Evolutionary conservation across 2,329 filamentous ascomycete genomes (phyloP).

Genomic region (Fusarium paranaense): DNA sequence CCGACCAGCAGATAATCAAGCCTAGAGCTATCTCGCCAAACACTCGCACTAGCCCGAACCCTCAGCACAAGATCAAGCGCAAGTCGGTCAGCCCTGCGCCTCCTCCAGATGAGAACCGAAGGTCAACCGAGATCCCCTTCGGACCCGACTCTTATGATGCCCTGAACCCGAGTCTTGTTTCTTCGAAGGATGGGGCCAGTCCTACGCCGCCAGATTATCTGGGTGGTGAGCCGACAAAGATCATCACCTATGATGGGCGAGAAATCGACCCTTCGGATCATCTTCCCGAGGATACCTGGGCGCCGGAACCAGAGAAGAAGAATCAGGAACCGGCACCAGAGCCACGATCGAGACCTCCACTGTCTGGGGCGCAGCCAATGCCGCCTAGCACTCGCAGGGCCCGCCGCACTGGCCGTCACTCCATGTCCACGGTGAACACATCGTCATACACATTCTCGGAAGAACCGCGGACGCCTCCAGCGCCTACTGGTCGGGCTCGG

Average conservation of each 20-base stretch:
- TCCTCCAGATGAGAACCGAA: slow-evolving; percentile 59
- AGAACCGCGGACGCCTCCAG: slow-evolving; percentile 48
- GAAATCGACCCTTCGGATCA: slow-evolving; percentile 86
- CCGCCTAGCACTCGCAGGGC: slow-evolving; percentile 63
- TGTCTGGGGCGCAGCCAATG: slow-evolving; percentile 65
- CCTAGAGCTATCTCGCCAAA: slow-evolving; percentile 54
- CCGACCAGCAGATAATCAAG: slow-evolving; percentile 41
- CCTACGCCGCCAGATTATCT: slow-evolving; percentile 50
- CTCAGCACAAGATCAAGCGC: slow-evolving; percentile 68
- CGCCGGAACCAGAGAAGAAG: slow-evolving; percentile 76
- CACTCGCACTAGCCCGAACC: slow-evolving; percentile 51
- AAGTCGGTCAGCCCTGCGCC: slow-evolving; percentile 83
- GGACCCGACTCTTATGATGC: slow-evolving; percentile 81
- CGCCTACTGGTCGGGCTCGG: slow-evolving; percentile 63
- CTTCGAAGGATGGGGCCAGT: slow-evolving; percentile 46
- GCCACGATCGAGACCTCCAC: slow-evolving; percentile 56
- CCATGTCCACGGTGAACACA: slow-evolving; percentile 53
- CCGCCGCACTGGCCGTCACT: slow-evolving; percentile 64
- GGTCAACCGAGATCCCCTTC: slow-evolving; percentile 74
- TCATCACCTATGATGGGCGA: slow-evolving; percentile 79
- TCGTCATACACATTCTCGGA: slow-evolving; percentile 48
- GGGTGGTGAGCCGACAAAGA: slow-evolving; percentile 71
- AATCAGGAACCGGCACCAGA: slow-evolving; percentile 46
- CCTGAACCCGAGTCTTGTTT: slow-evolving; percentile 70
- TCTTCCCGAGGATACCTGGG: slow-evolving; percentile 81